A percentile compares a stretch with the other conserved stretches of the same genome.
Evolutionary conservation across 257 asterid genomes (phyloP).

Genomic region (Paraleonurus japonicus): DNA sequence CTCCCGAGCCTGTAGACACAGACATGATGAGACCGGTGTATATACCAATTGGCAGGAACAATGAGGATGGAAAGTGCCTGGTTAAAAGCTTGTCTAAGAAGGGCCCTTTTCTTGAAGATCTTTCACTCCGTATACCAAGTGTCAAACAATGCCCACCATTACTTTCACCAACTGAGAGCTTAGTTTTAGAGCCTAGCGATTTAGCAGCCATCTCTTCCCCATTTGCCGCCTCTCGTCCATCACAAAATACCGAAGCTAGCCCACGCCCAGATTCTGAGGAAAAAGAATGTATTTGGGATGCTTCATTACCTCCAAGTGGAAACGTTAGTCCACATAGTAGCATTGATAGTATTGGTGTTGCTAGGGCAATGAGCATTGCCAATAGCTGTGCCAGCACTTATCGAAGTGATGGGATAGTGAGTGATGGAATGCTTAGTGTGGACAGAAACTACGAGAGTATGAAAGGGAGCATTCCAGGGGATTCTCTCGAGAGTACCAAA

Average conservation of each 20-base stretch:
- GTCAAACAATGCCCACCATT: slow-evolving; percentile 35
- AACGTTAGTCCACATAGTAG: slow-evolving; percentile 60
- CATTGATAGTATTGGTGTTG: slow-evolving; percentile 47
- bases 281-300: slow-evolving; percentile 61
- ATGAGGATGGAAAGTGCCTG: slow-evolving; percentile 50
- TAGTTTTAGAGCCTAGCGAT: slow-evolving; percentile 38
- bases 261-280: slow-evolving; percentile 46
- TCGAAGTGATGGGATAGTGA: slow-evolving; percentile 48
- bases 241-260: slow-evolving; percentile 39
- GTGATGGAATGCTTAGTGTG: slow-evolving; percentile 55
- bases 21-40: slow-evolving; percentile 77
- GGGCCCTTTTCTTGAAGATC: slow-evolving; percentile 65
- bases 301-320: slow-evolving; percentile 58
- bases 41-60: slow-evolving; percentile 61
- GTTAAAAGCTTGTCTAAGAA: slow-evolving; percentile 50
- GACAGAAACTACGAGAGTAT: slow-evolving; percentile 46
- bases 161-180: slow-evolving; percentile 41
- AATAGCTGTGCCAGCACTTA: slow-evolving; percentile 52
- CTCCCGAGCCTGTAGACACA: slow-evolving; percentile 74
- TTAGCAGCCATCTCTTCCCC: slow-evolving; percentile 40
- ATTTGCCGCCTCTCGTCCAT: slow-evolving; percentile 34
- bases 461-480: slow-evolving; percentile 50
- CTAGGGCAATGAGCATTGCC: slow-evolving; percentile 49
- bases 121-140: slow-evolving; percentile 49
- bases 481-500: slow-evolving; percentile 58